Percentiles rank a stretch among this genome's conserved stretches.
phyloP scores from a whole-genome alignment of 202 grass and related monocot species.

The Brachypodium distachyon region DNA sequence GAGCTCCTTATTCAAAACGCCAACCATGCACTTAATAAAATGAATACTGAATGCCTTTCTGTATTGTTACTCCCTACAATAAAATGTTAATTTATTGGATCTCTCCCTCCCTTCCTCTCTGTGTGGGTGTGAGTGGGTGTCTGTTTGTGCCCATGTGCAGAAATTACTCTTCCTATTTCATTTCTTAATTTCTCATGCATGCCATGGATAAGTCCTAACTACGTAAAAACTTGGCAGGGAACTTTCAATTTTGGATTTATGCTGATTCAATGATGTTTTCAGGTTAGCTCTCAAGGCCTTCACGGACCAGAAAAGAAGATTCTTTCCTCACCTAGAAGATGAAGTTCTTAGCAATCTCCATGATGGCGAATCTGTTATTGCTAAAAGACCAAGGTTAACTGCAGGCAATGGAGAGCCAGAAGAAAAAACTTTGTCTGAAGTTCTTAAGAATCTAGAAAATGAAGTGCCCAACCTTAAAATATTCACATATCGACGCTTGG shows the following conservation, averaged over 20 bases:
- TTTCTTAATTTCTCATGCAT: neutral
- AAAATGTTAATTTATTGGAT: neutral
- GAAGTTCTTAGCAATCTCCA: slow-evolving; percentile 40
- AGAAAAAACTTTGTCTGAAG: slow-evolving; percentile 58
- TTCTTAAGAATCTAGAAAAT: slow-evolving; percentile 71
- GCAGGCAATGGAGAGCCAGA: slow-evolving; percentile 33
- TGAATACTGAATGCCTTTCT: neutral
- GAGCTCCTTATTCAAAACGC: neutral
- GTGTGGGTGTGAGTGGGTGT: neutral
- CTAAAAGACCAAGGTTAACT: slow-evolving; percentile 37
- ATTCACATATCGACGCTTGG: slow-evolving; percentile 71
- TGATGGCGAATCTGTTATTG: slow-evolving; percentile 45
- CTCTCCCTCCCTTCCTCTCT: neutral
- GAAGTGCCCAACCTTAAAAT: slow-evolving; percentile 58
- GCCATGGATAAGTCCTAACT: neutral
- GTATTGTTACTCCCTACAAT: neutral
- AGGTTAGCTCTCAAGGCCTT: slow-evolving; percentile 98
- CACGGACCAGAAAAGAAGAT: slow-evolving; percentile 89
- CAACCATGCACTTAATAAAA: neutral
- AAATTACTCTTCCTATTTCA: neutral
- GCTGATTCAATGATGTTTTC: slow-evolving; percentile 23
- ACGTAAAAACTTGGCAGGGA: neutral
- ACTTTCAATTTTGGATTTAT: neutral
- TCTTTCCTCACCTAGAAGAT: slow-evolving; percentile 96
- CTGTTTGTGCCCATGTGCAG: neutral